These are phyloP conservation scores for Lachancea sp. DNA, from an alignment of 805 yeast genomes.

Conservation along the genomic window DNA sequence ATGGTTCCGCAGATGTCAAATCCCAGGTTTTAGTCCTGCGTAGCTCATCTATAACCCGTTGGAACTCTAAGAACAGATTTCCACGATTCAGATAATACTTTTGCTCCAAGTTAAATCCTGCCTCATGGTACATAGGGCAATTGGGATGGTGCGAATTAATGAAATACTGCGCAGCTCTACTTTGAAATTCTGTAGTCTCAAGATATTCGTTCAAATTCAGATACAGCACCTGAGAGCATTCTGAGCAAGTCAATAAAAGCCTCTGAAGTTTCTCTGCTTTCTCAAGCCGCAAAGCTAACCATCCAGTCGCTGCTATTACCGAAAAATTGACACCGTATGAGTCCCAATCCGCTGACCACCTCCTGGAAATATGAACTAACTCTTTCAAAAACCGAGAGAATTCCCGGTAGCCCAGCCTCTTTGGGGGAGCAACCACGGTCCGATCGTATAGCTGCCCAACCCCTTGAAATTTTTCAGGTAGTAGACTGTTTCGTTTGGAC, in stretches of 20 bases:
- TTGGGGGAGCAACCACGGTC: slow-evolving; percentile 8
- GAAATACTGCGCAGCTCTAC: slow-evolving; percentile 10
- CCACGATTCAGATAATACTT: slow-evolving; percentile 14
- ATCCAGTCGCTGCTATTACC: slow-evolving; percentile 17
- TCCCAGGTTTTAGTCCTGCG: not conserved
- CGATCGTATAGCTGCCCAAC: slow-evolving; percentile 10
- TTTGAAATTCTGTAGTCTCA: slow-evolving; percentile 5
- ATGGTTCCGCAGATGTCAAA: not conserved
- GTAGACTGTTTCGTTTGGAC: slow-evolving; percentile 7
- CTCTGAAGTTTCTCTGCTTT: not conserved
- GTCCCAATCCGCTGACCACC: slow-evolving; percentile 13
- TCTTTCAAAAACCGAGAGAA: slow-evolving; percentile 10
- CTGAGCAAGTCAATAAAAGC: slow-evolving; percentile 10
- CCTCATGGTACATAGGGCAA: slow-evolving; percentile 11
- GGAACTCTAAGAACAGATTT: slow-evolving; percentile 11
- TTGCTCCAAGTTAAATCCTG: slow-evolving; percentile 9
- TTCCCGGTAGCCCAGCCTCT: slow-evolving; percentile 10
- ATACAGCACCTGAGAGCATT: slow-evolving; percentile 13
- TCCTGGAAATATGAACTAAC: slow-evolving; percentile 5
- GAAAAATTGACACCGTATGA: slow-evolving; percentile 16
- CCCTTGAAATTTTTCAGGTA: slow-evolving; percentile 9
- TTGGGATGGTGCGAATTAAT: slow-evolving; percentile 6
- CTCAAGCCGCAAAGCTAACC: slow-evolving; percentile 9
- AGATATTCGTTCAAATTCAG: slow-evolving; percentile 11
- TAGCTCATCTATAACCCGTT: slow-evolving; percentile 8